These are phyloP conservation scores for Hysterangium stoloniferum DNA, from an alignment of 768 basidiomycete species.

Conservation along the genomic window DNA sequence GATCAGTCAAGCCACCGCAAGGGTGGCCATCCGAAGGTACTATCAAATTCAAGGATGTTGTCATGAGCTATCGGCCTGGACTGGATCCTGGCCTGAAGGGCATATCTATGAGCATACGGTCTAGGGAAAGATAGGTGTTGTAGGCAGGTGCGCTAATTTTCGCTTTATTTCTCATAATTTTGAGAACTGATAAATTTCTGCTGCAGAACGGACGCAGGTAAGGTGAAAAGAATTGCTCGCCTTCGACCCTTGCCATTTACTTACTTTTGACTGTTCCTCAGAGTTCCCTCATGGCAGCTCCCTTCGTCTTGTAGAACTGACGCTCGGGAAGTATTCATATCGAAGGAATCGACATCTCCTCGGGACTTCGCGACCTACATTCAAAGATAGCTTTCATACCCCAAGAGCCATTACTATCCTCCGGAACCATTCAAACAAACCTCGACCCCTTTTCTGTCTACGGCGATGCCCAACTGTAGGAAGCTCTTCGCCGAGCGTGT, in stretches of 20 bases:
- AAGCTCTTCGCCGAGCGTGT: conserved; percentile 61
- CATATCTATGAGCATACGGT: conserved; percentile 48
- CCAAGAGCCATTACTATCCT: conserved; percentile 57
- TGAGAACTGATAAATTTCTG: neutral
- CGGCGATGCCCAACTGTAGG: conserved; percentile 57
- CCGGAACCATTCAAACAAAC: conserved; percentile 38
- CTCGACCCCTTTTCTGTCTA: conserved; percentile 38
- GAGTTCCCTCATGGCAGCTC: conserved; percentile 49
- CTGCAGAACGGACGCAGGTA: conserved; percentile 44
- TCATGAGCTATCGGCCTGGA: conserved; percentile 59
- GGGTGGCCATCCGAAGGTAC: conserved; percentile 59
- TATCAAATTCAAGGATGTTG: conserved; percentile 53
- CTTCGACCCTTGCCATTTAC: too few species aligned
- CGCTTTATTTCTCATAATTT: conserved; percentile 7
- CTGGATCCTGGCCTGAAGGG: conserved; percentile 67
- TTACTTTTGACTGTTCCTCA: neutral
- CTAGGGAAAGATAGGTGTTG: conserved; percentile 75
- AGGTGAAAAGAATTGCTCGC: conserved; percentile 24
- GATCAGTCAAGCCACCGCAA: conserved; percentile 42
- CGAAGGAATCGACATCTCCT: conserved; percentile 62
- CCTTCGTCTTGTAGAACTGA: conserved; percentile 66
- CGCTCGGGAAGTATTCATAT: conserved; percentile 51
- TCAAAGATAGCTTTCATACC: conserved; percentile 58
- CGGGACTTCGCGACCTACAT: conserved; percentile 55
- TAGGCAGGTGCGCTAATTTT: conserved; percentile 40